Evolutionary conservation across 352 stramenopile genomes (phyloP).

Genomic region (Globisporangium camurandrum): DNA sequence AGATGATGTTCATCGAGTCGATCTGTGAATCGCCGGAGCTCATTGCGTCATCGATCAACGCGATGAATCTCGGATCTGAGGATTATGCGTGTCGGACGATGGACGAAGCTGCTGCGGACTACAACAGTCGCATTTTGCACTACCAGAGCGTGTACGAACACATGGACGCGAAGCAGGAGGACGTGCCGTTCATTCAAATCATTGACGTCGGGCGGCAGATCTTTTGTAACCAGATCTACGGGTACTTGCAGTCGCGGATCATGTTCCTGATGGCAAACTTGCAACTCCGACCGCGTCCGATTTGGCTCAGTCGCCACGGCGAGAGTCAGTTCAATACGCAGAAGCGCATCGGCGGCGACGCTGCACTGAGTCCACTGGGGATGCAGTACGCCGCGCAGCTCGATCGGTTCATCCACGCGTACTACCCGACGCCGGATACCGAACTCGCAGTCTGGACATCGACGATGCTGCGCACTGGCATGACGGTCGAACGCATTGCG

Average conservation of each 20-base stretch:
- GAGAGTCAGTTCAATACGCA: slow-evolving; percentile 97
- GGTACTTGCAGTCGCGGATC: slow-evolving; percentile 83
- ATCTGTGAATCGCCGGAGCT: slow-evolving; percentile 66
- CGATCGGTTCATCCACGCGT: slow-evolving; percentile 89
- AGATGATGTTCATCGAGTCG: slow-evolving; percentile 81
- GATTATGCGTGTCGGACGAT: slow-evolving; percentile 71
- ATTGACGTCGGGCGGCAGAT: slow-evolving; percentile 77
- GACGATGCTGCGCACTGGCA: slow-evolving; percentile 93
- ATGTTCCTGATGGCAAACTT: slow-evolving; percentile 96
- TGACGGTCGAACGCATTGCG: slow-evolving; percentile 89
- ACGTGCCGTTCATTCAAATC: slow-evolving; percentile 72
- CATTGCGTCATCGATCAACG: slow-evolving; percentile 74
- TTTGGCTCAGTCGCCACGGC: slow-evolving; percentile 96
- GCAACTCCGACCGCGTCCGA: slow-evolving; percentile 90
- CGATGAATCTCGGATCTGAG: slow-evolving; percentile 80
- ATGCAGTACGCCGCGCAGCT: slow-evolving; percentile 92
- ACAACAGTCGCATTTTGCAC: slow-evolving; percentile 72
- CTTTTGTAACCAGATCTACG: slow-evolving; percentile 82
- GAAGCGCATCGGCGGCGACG: slow-evolving; percentile 95
- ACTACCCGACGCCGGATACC: slow-evolving; percentile 71
- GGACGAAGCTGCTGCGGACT: slow-evolving; percentile 65
- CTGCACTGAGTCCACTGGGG: slow-evolving; percentile 87
- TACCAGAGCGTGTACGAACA: slow-evolving; percentile 71
- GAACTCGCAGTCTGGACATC: slow-evolving; percentile 94
- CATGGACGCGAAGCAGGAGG: slow-evolving; percentile 42